Evolutionary conservation across 169 alveolate species (phyloP).

Genomic region (Plasmodium cynomolgi): DNA sequence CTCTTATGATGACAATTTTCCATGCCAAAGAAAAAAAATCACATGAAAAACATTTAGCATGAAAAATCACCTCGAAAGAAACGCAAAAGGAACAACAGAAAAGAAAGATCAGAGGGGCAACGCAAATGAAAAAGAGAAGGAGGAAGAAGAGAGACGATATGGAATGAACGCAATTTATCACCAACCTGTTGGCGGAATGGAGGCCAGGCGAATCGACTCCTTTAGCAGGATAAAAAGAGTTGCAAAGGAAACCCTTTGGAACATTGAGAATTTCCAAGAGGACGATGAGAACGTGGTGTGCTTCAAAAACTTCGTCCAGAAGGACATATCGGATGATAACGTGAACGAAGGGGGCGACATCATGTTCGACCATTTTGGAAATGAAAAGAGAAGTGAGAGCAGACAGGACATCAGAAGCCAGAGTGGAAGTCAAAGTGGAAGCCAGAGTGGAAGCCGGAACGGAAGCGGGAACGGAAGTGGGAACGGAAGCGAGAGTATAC

Average conservation of each 20-base stretch:
- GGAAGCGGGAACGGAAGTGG: background rate
- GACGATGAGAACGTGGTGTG: background rate
- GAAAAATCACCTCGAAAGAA: slow-evolving; percentile 8
- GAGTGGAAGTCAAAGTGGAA: background rate
- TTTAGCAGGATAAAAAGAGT: slow-evolving; percentile 1
- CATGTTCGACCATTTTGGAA: slow-evolving; percentile 14
- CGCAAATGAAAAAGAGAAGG: slow-evolving; percentile 11
- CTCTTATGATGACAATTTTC: background rate
- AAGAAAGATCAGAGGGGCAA: background rate
- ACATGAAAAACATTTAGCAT: slow-evolving; percentile 30
- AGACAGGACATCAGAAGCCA: background rate
- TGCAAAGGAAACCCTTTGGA: slow-evolving; percentile 14
- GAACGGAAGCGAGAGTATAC: background rate
- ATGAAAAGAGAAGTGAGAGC: background rate
- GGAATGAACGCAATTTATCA: background rate
- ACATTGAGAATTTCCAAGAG: background rate
- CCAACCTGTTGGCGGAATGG: background rate
- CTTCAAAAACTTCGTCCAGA: background rate
- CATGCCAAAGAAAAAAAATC: slow-evolving; percentile 1
- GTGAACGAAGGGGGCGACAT: slow-evolving; percentile 1
- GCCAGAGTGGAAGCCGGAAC: background rate
- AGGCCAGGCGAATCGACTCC: background rate
- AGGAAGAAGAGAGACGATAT: background rate
- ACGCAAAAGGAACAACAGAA: slow-evolving; percentile 12
- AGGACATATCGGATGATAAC: slow-evolving; percentile 27